These are phyloP conservation scores for Metarhizium anisopliae DNA, from an alignment of 2,329 filamentous ascomycete species.

Conservation along the genomic window DNA sequence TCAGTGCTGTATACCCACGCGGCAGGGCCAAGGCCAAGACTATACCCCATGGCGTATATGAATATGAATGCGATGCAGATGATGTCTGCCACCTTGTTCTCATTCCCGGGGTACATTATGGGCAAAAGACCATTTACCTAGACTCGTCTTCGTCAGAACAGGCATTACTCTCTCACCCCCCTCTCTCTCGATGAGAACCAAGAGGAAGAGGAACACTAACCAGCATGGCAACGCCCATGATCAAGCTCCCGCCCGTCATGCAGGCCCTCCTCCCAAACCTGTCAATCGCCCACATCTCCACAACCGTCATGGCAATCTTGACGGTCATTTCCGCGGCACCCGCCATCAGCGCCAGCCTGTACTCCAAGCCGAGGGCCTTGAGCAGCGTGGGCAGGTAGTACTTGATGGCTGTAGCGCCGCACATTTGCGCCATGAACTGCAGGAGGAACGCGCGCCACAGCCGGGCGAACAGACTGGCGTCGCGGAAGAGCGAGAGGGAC, in stretches of 20 bases:
- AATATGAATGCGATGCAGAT: constrained; percentile 47
- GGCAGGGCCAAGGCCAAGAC: constrained; percentile 46
- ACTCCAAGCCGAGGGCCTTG: constrained; percentile 37
- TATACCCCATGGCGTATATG: constrained; percentile 49
- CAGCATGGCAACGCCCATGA: constrained; percentile 45
- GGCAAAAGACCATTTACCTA: constrained; percentile 47
- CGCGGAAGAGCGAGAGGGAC: constrained; percentile 35
- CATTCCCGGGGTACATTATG: constrained; percentile 39
- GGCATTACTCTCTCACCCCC: no score
- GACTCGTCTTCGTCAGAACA: background rate
- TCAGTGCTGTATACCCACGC: constrained; percentile 53
- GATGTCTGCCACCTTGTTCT: constrained; percentile 37
- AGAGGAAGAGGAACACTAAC: constrained; percentile 23
- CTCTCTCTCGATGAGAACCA: no score
- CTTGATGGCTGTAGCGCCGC: constrained; percentile 50
- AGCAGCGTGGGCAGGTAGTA: constrained; percentile 50
- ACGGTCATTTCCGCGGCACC: constrained; percentile 48
- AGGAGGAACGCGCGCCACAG: constrained; percentile 48
- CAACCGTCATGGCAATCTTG: constrained; percentile 46
- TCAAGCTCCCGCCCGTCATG: constrained; percentile 36
- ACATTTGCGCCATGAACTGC: constrained; percentile 53
- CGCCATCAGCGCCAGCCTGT: constrained; percentile 39
- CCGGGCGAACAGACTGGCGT: constrained; percentile 37
- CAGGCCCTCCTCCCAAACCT: constrained; percentile 39
- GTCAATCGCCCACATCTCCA: constrained; percentile 50